phyloP scores from a whole-genome alignment of 306 rosid genomes.

The Castanea crenata region DNA sequence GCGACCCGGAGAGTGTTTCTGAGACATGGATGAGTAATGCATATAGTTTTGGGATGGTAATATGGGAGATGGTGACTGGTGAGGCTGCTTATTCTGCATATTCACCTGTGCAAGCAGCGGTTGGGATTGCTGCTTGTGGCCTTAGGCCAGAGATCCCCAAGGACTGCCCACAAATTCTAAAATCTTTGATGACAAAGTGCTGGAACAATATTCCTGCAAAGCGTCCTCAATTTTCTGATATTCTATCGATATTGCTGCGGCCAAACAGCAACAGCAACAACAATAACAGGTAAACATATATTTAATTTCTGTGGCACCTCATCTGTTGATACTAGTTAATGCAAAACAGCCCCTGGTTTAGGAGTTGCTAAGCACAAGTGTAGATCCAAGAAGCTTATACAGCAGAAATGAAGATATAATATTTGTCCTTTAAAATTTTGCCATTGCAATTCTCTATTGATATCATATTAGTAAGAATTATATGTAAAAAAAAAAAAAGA shows the following conservation, averaged over 20 bases:
- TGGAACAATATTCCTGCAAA: constrained; percentile 92
- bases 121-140: constrained; percentile 97
- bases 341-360: constrained; percentile 18
- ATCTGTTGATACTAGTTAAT: constrained; percentile 29
- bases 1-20: constrained; percentile 87
- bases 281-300: constrained; percentile 49
- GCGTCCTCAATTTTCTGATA: constrained; percentile 87
- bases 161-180: constrained; percentile 81
- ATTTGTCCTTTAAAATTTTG: constrained; percentile 15
- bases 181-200: constrained; percentile 76
- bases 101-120: constrained; percentile 98
- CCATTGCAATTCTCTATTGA: constrained; percentile 19
- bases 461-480: neutral
- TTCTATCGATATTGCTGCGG: constrained; percentile 54
- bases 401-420: constrained; percentile 40
- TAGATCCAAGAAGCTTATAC: constrained; percentile 26
- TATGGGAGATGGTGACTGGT: constrained; percentile 97
- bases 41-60: constrained; percentile 90
- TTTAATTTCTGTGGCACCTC: constrained; percentile 5
- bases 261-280: constrained; percentile 34
- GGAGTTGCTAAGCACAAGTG: constrained; percentile 34
- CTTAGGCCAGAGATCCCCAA: constrained; percentile 95
- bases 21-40: constrained; percentile 96
- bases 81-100: constrained; percentile 81
- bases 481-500: too few relatives aligned